These are phyloP conservation scores for Cairneyella variabilis DNA, from an alignment of 495 filamentous ascomycete species.

Conservation along the genomic window DNA sequence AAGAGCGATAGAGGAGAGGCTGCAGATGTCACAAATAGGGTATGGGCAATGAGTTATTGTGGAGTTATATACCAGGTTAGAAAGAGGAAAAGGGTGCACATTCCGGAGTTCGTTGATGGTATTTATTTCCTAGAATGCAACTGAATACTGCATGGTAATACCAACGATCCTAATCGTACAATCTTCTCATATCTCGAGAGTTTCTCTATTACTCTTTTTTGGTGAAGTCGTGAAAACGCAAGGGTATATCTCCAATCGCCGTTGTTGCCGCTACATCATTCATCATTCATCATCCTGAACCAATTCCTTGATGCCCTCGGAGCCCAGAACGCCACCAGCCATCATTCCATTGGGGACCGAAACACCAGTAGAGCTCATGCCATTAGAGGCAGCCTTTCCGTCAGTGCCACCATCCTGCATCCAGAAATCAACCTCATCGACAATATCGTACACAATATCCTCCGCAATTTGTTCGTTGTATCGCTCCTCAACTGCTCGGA, in stretches of 20 bases:
- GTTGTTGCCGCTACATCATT: too few relatives aligned
- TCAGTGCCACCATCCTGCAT: slow-evolving; percentile 55
- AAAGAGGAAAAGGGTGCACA: background rate
- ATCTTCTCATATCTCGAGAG: too few relatives aligned
- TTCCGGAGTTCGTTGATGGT: background rate
- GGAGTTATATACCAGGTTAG: background rate
- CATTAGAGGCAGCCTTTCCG: slow-evolving; percentile 36
- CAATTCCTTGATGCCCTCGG: slow-evolving; percentile 56
- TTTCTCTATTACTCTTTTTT: too few relatives aligned
- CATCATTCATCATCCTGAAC: slow-evolving; percentile 56
- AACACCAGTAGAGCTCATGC: slow-evolving; percentile 25
- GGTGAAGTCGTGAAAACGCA: too few relatives aligned
- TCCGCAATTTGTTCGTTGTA: slow-evolving; percentile 95
- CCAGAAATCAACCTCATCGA: slow-evolving; percentile 87
- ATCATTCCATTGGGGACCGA: slow-evolving; percentile 7
- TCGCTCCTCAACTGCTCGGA: slow-evolving; percentile 67
- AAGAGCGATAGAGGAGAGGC: slow-evolving; percentile 17
- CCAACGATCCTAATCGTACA: too few relatives aligned
- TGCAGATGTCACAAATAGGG: slow-evolving; percentile 20
- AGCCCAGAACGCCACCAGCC: slow-evolving; percentile 19
- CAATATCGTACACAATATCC: slow-evolving; percentile 84
- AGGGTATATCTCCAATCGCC: too few relatives aligned
- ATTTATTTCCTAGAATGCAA: background rate
- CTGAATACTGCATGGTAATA: too few relatives aligned
- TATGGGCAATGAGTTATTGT: background rate